Evolutionary conservation across 805 yeast genomes (phyloP).

Genomic region (Blastobotrys americana): DNA sequence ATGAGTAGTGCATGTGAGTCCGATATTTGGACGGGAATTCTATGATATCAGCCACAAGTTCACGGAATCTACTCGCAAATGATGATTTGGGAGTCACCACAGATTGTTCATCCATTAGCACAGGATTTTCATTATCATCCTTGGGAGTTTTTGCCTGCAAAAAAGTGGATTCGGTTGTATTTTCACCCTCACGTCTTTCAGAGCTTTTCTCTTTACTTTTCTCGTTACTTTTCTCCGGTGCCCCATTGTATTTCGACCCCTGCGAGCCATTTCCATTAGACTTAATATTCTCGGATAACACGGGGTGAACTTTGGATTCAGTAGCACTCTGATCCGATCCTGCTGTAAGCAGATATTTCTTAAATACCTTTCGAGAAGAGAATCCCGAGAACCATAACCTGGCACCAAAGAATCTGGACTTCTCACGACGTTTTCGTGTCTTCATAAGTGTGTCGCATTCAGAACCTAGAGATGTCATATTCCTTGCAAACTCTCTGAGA

Average conservation of each 20-base stretch:
- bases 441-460: constrained; percentile 29
- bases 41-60: constrained; percentile 16
- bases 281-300: constrained; percentile 5
- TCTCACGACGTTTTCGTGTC: constrained; percentile 29
- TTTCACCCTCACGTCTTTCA: not conserved
- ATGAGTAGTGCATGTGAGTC: constrained; percentile 40
- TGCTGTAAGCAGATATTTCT: constrained; percentile 31
- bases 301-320: constrained; percentile 7
- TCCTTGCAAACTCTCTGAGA: constrained; percentile 35
- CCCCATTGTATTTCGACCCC: too few species aligned
- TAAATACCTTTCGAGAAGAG: constrained; percentile 30
- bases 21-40: constrained; percentile 15
- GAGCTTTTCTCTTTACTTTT: constrained; percentile 1
- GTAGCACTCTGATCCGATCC: constrained; percentile 14
- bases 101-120: too few species aligned
- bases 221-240: too few species aligned
- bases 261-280: constrained; percentile 4
- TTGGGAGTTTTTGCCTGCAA: too few species aligned
- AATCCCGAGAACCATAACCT: constrained; percentile 40
- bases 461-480: constrained; percentile 30
- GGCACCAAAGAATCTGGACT: constrained; percentile 34
- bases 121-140: too few species aligned
- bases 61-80: not conserved
- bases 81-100: too few species aligned
- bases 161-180: not conserved